Percentiles rank a stretch among this genome's conserved stretches.
Conservation (phyloP, 306 rosid species). For the Pyrus communis region DNA sequence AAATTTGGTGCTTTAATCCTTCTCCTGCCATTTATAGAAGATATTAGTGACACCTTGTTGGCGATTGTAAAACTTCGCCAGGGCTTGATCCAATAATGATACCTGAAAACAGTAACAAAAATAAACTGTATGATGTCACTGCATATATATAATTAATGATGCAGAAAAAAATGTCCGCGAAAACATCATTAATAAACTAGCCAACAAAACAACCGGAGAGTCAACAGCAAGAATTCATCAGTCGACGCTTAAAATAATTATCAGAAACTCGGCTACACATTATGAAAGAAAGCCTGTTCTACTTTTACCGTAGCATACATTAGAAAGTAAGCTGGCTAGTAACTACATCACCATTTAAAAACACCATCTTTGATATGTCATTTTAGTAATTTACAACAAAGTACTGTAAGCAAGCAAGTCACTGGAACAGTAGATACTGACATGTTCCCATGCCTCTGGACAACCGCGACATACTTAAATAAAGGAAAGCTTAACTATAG, state of each 20-base stretch:
- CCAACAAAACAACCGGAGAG: background rate
- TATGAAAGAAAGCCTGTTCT: background rate
- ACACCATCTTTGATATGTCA: background rate
- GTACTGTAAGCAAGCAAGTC: background rate
- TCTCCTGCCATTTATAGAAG: background rate
- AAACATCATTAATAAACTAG: background rate
- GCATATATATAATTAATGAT: background rate
- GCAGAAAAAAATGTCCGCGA: background rate
- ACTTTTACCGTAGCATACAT: background rate
- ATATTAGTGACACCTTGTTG: background rate
- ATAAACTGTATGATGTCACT: conserved; percentile 13
- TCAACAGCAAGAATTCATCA: background rate
- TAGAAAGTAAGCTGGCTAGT: background rate
- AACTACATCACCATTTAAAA: background rate
- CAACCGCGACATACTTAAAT: background rate
- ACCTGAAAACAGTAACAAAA: conserved; percentile 45
- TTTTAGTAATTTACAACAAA: background rate
- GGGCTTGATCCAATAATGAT: conserved; percentile 35
- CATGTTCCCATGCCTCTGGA: background rate
- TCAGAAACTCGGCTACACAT: background rate
- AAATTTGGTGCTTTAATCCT: background rate
- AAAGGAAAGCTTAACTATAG: background rate
- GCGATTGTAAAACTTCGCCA: background rate
- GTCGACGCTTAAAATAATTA: background rate
- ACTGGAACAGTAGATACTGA: background rate